These are phyloP conservation scores for Candida awuae DNA, from an alignment of 805 yeast genomes.

Conservation along the genomic window DNA sequence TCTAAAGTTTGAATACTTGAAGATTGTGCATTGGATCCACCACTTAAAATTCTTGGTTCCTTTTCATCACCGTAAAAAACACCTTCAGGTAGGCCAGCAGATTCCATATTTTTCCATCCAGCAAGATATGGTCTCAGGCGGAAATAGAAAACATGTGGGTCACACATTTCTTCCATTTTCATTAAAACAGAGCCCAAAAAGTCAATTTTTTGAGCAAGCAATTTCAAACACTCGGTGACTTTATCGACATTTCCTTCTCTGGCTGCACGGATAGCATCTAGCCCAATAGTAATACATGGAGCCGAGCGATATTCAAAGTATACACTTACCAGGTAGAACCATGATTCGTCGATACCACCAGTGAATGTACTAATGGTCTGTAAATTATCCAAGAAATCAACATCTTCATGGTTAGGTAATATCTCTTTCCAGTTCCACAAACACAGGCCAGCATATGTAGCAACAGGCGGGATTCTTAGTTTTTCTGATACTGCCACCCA, in stretches of 20 bases:
- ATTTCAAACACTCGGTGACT: constrained; percentile 45
- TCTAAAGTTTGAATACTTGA: constrained; percentile 85
- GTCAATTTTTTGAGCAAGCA: constrained; percentile 68
- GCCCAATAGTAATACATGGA: constrained; percentile 54
- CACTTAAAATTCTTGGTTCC: constrained; percentile 53
- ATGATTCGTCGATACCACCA: constrained; percentile 83
- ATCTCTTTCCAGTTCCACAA: constrained; percentile 80
- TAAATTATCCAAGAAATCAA: constrained; percentile 48
- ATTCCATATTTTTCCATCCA: constrained; percentile 91
- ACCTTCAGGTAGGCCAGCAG: constrained; percentile 71
- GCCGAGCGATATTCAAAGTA: constrained; percentile 83
- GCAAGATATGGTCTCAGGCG: constrained; percentile 84
- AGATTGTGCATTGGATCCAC: constrained; percentile 93
- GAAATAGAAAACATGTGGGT: constrained; percentile 84
- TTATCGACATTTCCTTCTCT: constrained; percentile 35
- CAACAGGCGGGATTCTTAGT: constrained; percentile 75
- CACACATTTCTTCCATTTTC: constrained; percentile 89
- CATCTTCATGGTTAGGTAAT: constrained; percentile 33
- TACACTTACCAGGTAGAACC: constrained; percentile 88
- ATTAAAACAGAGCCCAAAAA: constrained; percentile 62
- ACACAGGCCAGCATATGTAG: constrained; percentile 80
- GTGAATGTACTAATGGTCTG: constrained; percentile 81
- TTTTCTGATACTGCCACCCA: constrained; percentile 48
- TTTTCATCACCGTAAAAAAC: constrained; percentile 65
- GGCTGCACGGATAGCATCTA: constrained; percentile 55